Evolutionary conservation across 306 rosid genomes (phyloP).

Genomic region (Lagenaria siceraria): DNA sequence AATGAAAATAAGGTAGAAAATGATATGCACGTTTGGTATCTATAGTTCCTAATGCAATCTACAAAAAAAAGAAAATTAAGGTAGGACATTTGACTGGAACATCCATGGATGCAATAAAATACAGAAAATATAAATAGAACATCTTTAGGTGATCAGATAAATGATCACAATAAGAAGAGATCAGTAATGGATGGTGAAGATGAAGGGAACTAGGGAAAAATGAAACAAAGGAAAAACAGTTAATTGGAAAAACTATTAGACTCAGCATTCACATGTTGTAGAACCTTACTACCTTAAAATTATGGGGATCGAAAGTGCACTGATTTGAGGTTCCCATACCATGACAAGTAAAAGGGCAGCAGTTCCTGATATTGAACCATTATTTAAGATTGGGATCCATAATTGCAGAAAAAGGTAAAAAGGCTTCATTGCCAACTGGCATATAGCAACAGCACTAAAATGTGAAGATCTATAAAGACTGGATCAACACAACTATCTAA

Average conservation of each 20-base stretch:
- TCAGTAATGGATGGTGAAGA: neutral
- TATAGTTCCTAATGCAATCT: neutral
- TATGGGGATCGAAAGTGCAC: constrained; percentile 55
- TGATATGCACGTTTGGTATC: neutral
- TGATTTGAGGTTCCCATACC: constrained; percentile 80
- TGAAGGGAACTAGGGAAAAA: neutral
- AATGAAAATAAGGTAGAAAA: neutral
- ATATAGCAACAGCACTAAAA: neutral
- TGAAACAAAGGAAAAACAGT: neutral
- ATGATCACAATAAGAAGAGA: neutral
- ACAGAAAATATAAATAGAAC: neutral
- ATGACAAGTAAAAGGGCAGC: constrained; percentile 89
- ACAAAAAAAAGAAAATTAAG: neutral
- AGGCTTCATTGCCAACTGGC: neutral
- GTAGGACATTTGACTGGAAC: neutral
- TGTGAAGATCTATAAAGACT: neutral
- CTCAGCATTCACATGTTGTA: constrained; percentile 1
- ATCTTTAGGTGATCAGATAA: neutral
- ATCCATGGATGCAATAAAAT: neutral
- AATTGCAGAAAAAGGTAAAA: neutral
- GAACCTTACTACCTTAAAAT: constrained; percentile 50
- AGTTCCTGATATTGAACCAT: constrained; percentile 54
- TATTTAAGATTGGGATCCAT: constrained; percentile 8
- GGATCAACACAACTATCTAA: constrained; percentile 1
- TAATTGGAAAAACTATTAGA: neutral